Conservation (phyloP, 2,329 filamentous ascomycete species). For the Ceratocystis papillata region DNA sequence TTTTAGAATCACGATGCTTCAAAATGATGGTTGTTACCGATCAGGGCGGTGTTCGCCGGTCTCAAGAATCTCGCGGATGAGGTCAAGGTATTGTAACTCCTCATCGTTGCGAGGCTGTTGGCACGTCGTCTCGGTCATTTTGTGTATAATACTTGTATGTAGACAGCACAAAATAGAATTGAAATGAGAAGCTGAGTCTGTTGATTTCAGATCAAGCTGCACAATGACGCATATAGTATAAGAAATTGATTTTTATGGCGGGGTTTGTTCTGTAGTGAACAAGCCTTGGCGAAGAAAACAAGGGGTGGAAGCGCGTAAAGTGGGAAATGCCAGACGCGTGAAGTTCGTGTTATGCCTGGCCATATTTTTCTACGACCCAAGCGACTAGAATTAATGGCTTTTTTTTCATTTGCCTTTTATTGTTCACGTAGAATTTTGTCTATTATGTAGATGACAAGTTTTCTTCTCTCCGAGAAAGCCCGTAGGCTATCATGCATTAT, state of each 20-base stretch:
- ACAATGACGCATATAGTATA: conserved; percentile 6
- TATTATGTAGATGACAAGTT: neutral
- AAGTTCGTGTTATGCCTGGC: neutral
- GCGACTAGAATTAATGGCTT: neutral
- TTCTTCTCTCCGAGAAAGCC: neutral
- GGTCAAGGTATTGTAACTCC: conserved; percentile 85
- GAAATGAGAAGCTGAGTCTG: neutral
- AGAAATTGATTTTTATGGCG: neutral
- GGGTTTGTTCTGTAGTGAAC: neutral
- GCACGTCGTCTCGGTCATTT: conserved; percentile 23
- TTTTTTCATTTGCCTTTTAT: neutral
- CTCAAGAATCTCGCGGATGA: conserved; percentile 74
- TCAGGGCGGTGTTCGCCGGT: conserved; percentile 83
- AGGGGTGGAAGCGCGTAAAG: conserved; percentile 16
- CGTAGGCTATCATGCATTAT: conserved; percentile 2
- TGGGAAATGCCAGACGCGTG: conserved; percentile 20
- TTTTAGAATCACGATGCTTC: conserved; percentile 42
- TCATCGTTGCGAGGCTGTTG: conserved; percentile 47
- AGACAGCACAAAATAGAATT: neutral
- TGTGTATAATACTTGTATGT: neutral
- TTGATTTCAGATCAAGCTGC: neutral
- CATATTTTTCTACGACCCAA: neutral
- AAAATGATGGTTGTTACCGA: conserved; percentile 40
- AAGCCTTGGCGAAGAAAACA: conserved; percentile 1
- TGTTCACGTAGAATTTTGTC: neutral